A percentile compares a stretch with the other conserved stretches of the same genome.
These are phyloP conservation scores for Lichtheimia ornata DNA, from an alignment of 371 early-diverging fungal species.

Conservation along the genomic window DNA sequence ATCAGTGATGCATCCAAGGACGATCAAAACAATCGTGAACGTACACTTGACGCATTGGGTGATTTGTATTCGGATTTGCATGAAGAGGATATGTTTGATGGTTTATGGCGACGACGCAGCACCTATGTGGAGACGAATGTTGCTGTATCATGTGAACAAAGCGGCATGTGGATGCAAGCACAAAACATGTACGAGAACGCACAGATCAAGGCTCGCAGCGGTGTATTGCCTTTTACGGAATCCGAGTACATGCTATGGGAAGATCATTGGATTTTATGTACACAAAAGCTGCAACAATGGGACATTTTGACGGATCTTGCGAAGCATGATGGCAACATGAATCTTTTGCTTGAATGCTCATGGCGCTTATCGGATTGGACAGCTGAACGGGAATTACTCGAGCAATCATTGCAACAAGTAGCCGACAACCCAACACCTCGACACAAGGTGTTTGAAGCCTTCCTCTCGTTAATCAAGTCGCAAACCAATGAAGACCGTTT, in stretches of 20 bases:
- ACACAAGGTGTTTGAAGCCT: conserved; percentile 86
- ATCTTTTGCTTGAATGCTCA: conserved; percentile 84
- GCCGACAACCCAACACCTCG: conserved; percentile 67
- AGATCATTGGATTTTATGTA: conserved; percentile 93
- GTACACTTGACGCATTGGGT: conserved; percentile 85
- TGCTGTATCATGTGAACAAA: conserved; percentile 95
- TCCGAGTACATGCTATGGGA: conserved; percentile 98
- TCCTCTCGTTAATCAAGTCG: conserved; percentile 71
- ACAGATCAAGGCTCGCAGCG: conserved; percentile 89
- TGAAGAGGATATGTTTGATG: conserved; percentile 92
- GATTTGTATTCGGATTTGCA: conserved; percentile 79
- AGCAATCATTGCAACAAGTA: conserved; percentile 60
- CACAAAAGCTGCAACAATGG: conserved; percentile 98
- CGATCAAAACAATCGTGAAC: conserved; percentile 87
- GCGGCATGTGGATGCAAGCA: conserved; percentile 92
- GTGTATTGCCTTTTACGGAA: conserved; percentile 91
- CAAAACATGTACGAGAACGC: conserved; percentile 94
- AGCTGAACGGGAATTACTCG: conserved; percentile 73
- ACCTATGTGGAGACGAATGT: conserved; percentile 94
- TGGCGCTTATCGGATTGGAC: conserved; percentile 95
- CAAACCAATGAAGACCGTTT: conserved; percentile 66
- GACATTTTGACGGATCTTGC: conserved; percentile 94
- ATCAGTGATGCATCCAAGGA: conserved; percentile 66
- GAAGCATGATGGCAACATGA: conserved; percentile 84
- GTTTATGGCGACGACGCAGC: conserved; percentile 92